phyloP scores from a whole-genome alignment of 495 filamentous ascomycete genomes.

The Podospora pseudoanserina region DNA sequence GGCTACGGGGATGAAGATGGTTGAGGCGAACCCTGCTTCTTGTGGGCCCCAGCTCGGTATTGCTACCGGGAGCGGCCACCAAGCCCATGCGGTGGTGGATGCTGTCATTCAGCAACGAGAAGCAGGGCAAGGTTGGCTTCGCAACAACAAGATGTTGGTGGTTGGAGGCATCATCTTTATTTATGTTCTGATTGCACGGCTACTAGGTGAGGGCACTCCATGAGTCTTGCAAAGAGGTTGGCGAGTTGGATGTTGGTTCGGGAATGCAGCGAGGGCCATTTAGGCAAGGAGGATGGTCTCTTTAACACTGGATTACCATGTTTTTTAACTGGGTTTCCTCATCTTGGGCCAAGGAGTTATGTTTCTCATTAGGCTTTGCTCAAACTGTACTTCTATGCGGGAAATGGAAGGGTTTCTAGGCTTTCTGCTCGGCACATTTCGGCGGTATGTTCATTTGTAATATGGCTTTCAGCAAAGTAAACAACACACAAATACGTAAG shows the following conservation, averaged over 20 bases:
- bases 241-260: no score
- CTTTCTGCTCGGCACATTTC: not conserved
- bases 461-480: not conserved
- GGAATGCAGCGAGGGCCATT: no score
- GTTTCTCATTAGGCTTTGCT: not conserved
- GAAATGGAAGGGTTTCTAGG: not conserved
- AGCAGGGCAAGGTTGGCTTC: constrained; percentile 76
- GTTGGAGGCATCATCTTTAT: constrained; percentile 63
- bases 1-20: constrained; percentile 62
- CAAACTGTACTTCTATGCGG: not conserved
- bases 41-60: constrained; percentile 66
- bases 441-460: not conserved
- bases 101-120: constrained; percentile 68
- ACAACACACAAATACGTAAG: not conserved
- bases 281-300: not conserved
- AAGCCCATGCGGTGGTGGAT: constrained; percentile 76
- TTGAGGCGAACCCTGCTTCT: constrained; percentile 41
- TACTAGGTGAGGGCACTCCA: constrained; percentile 52
- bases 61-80: constrained; percentile 62
- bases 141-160: constrained; percentile 70
- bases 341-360: not conserved
- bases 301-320: not conserved
- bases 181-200: constrained; percentile 73
- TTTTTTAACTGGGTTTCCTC: not conserved
- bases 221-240: not conserved